Conservation (phyloP, 1,284 basidiomycete species). For the Phylloboletellus chloephorus region DNA sequence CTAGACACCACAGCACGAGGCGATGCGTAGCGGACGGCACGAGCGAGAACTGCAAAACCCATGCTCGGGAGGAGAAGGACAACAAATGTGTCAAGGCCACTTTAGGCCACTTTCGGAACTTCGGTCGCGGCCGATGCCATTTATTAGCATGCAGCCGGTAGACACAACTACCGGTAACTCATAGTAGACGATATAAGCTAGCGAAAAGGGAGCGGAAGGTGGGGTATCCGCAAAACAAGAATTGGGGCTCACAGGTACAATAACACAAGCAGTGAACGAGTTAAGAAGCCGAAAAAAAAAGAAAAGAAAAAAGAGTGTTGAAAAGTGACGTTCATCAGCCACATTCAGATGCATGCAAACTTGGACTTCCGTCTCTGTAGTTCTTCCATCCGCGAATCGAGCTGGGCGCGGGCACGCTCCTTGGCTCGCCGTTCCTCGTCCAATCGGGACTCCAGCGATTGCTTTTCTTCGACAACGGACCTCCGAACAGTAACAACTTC, state of each 20-base stretch:
- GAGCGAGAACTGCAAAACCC: conserved; percentile 24
- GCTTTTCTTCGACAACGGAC: conserved; percentile 80
- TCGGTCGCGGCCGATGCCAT: conserved; percentile 13
- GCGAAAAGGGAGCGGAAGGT: conserved; percentile 20
- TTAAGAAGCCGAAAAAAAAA: conserved; percentile 9
- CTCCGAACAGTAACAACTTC: conserved; percentile 73
- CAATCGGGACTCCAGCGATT: conserved; percentile 70
- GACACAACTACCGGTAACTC: conserved; percentile 27
- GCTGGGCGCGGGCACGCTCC: conserved; percentile 75
- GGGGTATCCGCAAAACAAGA: conserved; percentile 32
- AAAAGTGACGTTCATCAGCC: conserved; percentile 1
- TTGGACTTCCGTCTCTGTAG: conserved; percentile 77
- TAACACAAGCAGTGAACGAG: conserved; percentile 25
- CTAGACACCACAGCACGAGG: conserved; percentile 19
- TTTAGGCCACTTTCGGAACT: conserved; percentile 20
- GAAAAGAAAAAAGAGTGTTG: conserved; percentile 1
- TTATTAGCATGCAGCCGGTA: conserved; percentile 26
- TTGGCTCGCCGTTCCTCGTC: conserved; percentile 80
- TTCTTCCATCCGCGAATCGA: conserved; percentile 82
- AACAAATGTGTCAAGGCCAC: conserved; percentile 14
- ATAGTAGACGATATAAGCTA: conserved; percentile 36
- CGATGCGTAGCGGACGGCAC: conserved; percentile 19
- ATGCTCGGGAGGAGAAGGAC: conserved; percentile 19
- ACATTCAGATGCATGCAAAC: conserved; percentile 65
- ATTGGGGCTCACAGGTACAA: conserved; percentile 22